These are phyloP conservation scores for Aspergillus sp. DNA, from an alignment of 2,329 filamentous ascomycete genomes.

Conservation along the genomic window DNA sequence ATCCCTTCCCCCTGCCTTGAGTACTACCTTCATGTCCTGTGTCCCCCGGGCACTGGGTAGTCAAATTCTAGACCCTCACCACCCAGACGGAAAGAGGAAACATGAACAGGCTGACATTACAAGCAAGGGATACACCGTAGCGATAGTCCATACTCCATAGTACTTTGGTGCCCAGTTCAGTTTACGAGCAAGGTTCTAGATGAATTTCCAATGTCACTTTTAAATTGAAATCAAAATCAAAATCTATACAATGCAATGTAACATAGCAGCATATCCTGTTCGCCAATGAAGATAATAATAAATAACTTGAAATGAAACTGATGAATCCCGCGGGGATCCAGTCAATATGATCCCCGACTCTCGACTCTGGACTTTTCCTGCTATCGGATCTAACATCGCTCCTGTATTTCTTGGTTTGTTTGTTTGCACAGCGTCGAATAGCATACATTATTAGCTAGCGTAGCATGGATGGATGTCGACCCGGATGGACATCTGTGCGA, in stretches of 20 bases:
- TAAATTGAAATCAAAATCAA: not conserved
- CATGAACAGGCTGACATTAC: not conserved
- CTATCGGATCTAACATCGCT: not conserved
- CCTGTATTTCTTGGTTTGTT: not conserved
- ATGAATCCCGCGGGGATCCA: not conserved
- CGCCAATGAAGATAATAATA: not conserved
- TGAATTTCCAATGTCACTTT: not conserved
- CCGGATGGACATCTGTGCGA: not conserved
- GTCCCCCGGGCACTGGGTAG: not conserved
- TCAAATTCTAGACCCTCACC: not conserved
- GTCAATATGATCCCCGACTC: not conserved
- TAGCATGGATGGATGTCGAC: not conserved
- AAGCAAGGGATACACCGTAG: not conserved
- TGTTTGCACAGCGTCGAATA: not conserved
- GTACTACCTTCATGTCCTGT: too few relatives aligned
- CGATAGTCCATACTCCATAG: not conserved
- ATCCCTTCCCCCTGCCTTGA: too few relatives aligned
- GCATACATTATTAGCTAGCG: not conserved
- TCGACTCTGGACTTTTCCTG: not conserved
- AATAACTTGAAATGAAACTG: not conserved
- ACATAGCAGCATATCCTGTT: not conserved
- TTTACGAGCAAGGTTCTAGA: not conserved
- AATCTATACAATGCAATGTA: conserved; percentile 1
- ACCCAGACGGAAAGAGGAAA: not conserved
- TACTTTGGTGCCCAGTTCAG: not conserved